A percentile compares a stretch with the other conserved stretches of the same genome.
Evolutionary conservation across 1,284 basidiomycete species (phyloP).

Genomic region (Papiliotrema laurentii): DNA sequence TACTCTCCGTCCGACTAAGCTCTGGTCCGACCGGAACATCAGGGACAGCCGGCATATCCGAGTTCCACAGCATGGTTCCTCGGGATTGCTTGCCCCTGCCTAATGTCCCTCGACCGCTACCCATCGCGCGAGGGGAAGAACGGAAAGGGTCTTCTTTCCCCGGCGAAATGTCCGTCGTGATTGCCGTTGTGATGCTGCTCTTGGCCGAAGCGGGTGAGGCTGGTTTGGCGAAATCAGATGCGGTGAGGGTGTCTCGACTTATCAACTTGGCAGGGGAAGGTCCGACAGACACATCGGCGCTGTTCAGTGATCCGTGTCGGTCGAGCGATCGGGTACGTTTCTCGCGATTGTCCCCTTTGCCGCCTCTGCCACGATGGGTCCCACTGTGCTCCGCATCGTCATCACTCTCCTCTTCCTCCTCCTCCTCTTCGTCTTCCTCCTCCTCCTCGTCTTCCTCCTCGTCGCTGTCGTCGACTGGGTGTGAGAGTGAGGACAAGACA

Average conservation of each 20-base stretch:
- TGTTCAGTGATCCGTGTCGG: conserved; percentile 3
- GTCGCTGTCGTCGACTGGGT: conserved; percentile 10
- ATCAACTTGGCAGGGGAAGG: not conserved
- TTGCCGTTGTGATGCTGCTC: too few relatives aligned
- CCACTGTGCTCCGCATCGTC: not conserved
- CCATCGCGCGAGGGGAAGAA: conserved; percentile 4
- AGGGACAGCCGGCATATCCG: conserved; percentile 7
- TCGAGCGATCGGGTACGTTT: conserved; percentile 15
- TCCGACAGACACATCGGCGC: not conserved
- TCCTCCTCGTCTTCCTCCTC: conserved; percentile 18
- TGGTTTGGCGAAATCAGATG: not conserved
- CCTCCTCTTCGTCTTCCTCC: conserved; percentile 10
- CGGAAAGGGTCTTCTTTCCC: conserved; percentile 1
- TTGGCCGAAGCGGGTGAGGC: too few relatives aligned
- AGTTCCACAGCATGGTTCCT: conserved; percentile 29
- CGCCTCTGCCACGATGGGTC: not conserved
- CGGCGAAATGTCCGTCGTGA: not conserved
- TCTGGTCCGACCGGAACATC: not conserved
- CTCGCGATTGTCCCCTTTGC: not conserved
- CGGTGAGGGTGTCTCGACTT: not conserved
- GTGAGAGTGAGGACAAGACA: conserved; percentile 8
- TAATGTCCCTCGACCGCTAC: conserved; percentile 15
- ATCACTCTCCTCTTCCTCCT: conserved; percentile 2
- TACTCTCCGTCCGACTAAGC: conserved; percentile 17
- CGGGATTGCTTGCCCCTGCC: conserved; percentile 25